phyloP scores from a whole-genome alignment of 371 early-diverging fungal genomes.

The Mucor irregularis region DNA sequence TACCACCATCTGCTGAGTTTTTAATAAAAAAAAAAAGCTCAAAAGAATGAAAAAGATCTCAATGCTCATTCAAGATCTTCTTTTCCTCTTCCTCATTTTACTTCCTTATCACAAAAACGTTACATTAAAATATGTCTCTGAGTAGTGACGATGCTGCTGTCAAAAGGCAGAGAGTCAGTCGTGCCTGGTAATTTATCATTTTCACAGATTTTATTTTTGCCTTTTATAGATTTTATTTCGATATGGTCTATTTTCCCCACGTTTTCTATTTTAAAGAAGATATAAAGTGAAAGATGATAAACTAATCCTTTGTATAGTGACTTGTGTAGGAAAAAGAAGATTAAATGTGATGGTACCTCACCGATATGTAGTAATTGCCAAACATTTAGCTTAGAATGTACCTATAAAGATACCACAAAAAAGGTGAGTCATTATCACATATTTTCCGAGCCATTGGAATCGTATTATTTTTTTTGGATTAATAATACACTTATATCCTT shows the following conservation, averaged over 20 bases:
- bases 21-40: too few relatives aligned
- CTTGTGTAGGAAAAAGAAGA: conserved; percentile 62
- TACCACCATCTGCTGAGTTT: too few relatives aligned
- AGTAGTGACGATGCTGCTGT: conserved; percentile 14
- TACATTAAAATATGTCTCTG: conserved; percentile 15
- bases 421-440: conserved; percentile 29
- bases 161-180: conserved; percentile 43
- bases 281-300: not conserved
- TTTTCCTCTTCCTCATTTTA: not conserved
- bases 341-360: conserved; percentile 60
- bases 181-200: conserved; percentile 40
- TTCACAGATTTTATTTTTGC: too few relatives aligned
- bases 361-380: conserved; percentile 55
- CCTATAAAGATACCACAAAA: conserved; percentile 47
- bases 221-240: too few relatives aligned
- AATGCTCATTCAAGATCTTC: not conserved
- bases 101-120: not conserved
- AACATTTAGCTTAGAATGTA: conserved; percentile 41
- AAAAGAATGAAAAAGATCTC: too few relatives aligned
- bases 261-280: not conserved
- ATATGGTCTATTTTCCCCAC: not conserved
- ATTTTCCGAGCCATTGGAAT: too few relatives aligned
- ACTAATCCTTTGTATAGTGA: conserved; percentile 33
- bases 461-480: not conserved
- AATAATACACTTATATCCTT: not conserved